Conservation (phyloP, 2,329 filamentous ascomycete species). For the Fusarium luffae region DNA sequence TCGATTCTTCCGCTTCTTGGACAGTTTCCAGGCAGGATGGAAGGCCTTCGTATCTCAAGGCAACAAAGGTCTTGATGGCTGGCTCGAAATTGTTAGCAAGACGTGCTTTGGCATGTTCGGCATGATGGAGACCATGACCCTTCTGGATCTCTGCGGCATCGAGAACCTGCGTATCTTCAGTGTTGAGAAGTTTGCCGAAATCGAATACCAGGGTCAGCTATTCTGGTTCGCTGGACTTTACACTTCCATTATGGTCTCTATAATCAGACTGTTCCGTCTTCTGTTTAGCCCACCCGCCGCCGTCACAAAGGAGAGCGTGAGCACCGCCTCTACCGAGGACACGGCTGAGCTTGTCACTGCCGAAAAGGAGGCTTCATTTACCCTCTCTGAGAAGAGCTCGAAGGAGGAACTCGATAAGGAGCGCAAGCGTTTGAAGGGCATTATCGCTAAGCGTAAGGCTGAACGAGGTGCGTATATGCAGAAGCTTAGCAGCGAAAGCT, state of each 20-base stretch:
- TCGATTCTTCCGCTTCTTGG: conserved; percentile 75
- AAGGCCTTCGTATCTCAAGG: conserved; percentile 50
- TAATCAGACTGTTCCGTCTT: conserved; percentile 56
- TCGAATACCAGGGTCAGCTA: conserved; percentile 71
- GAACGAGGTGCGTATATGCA: conserved; percentile 48
- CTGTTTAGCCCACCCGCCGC: conserved; percentile 52
- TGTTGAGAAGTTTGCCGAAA: conserved; percentile 55
- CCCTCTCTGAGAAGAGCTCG: conserved; percentile 32
- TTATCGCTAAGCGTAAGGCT: conserved; percentile 50
- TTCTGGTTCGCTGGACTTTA: conserved; percentile 75
- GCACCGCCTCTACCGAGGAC: conserved; percentile 43
- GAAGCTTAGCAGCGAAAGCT: conserved; percentile 47
- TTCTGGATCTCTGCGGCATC: conserved; percentile 63
- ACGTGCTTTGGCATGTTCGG: conserved; percentile 74
- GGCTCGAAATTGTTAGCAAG: conserved; percentile 66
- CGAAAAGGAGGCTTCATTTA: conserved; percentile 28
- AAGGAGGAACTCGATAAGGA: conserved; percentile 48
- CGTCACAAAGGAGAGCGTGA: conserved; percentile 45
- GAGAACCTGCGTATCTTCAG: conserved; percentile 64
- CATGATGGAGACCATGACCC: conserved; percentile 72
- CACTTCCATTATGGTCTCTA: conserved; percentile 59
- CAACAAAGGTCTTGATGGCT: conserved; percentile 50
- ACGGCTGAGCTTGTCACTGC: conserved; percentile 23
- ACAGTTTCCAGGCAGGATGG: conserved; percentile 65
- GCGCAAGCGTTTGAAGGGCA: conserved; percentile 50